A percentile compares a stretch with the other conserved stretches of the same genome.
phyloP scores from a whole-genome alignment of 345 rosid species.

The Kernera saxatilis region DNA sequence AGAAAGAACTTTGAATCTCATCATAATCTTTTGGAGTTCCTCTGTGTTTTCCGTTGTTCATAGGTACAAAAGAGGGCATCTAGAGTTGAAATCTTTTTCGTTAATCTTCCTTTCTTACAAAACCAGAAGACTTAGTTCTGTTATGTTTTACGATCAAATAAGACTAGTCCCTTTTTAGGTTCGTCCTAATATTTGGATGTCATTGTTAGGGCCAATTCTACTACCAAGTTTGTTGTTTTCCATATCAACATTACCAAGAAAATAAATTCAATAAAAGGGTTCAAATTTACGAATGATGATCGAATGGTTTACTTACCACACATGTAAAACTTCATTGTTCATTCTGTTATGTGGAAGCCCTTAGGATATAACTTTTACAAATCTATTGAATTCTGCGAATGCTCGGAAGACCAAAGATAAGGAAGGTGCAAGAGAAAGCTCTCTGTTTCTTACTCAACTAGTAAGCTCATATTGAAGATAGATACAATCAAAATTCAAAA shows the following conservation, averaged over 20 bases:
- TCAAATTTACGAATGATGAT: neutral
- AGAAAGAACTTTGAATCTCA: conserved; percentile 20
- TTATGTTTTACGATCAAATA: conserved; percentile 4
- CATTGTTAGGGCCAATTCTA: neutral
- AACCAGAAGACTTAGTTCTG: neutral
- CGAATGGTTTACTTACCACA: neutral
- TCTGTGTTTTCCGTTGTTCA: conserved; percentile 7
- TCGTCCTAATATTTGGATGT: conserved; percentile 1
- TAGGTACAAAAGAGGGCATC: conserved; percentile 3
- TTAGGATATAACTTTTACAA: neutral
- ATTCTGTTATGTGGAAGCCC: neutral
- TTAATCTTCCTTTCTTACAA: neutral
- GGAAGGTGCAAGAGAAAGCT: neutral
- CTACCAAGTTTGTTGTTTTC: conserved; percentile 1
- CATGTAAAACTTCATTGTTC: neutral
- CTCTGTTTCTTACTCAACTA: neutral
- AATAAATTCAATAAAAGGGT: neutral
- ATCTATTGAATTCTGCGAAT: neutral
- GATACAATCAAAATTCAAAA: too few species aligned
- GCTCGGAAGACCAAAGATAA: neutral
- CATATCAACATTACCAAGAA: neutral
- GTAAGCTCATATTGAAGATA: too few species aligned
- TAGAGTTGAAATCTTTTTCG: neutral
- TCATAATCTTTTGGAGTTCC: neutral
- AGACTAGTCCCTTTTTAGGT: conserved; percentile 10